Percentiles rank a stretch among this genome's conserved stretches.
phyloP scores from a whole-genome alignment of 208 protist species.

The Herpetomonas samuelpessoai region DNA sequence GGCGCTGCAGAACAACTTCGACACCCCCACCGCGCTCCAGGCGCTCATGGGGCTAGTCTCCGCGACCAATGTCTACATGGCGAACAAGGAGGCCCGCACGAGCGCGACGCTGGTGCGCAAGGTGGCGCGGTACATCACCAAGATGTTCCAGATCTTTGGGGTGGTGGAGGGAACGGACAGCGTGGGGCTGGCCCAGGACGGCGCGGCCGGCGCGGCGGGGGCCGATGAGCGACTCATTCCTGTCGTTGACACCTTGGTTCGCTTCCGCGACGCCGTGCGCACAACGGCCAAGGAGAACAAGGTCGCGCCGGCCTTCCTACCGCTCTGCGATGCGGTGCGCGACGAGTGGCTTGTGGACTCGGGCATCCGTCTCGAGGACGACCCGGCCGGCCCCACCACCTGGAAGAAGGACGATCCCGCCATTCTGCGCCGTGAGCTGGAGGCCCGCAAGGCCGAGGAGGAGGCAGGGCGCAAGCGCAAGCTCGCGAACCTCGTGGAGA shows the following conservation, averaged over 20 bases:
- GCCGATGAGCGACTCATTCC: conserved; percentile 24
- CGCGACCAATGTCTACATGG: conserved; percentile 84
- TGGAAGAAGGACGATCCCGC: conserved; percentile 79
- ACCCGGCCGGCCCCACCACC: conserved; percentile 51
- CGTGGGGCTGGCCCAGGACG: conserved; percentile 46
- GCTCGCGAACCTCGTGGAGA: conserved; percentile 59
- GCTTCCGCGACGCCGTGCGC: conserved; percentile 75
- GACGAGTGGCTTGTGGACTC: conserved; percentile 77
- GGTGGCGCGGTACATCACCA: conserved; percentile 84
- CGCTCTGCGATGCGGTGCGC: conserved; percentile 71
- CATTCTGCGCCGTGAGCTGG: conserved; percentile 48
- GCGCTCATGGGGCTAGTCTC: conserved; percentile 74
- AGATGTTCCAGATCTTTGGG: conserved; percentile 93
- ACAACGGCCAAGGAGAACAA: conserved; percentile 48
- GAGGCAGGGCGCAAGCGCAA: conserved; percentile 40
- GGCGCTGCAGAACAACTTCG: conserved; percentile 92
- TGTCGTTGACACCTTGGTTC: conserved; percentile 67
- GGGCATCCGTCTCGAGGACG: conserved; percentile 84
- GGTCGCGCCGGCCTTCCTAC: conserved; percentile 43
- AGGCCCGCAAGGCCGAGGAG: conserved; percentile 37
- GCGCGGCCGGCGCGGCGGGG: conserved; percentile 10
- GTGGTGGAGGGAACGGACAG: conserved; percentile 75
- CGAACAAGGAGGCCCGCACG: conserved; percentile 22
- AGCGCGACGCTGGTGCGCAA: conserved; percentile 74
- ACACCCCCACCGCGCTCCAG: conserved; percentile 87